Conservation (phyloP, 179 eudicot species). For the Gypsophila paniculata region DNA sequence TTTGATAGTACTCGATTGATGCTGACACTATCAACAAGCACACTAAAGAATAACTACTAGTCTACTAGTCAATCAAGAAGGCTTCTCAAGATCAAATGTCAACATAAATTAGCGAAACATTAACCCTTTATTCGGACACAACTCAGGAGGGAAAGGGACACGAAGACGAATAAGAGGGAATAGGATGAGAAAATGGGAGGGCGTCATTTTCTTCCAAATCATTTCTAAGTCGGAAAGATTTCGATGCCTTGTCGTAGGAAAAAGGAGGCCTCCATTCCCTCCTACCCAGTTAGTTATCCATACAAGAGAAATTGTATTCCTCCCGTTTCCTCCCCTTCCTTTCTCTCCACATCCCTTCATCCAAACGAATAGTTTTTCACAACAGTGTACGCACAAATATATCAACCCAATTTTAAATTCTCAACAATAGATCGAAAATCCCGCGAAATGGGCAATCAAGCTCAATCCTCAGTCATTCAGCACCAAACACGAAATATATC, state of each 20-base stretch:
- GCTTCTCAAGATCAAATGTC: neutral
- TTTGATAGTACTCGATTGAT: slow-evolving; percentile 4
- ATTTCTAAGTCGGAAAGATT: too few species aligned
- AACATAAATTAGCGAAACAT: neutral
- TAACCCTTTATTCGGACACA: neutral
- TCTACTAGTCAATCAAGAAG: neutral
- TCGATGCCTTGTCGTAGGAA: too few species aligned
- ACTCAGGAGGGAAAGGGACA: neutral
- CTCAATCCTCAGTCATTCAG: neutral
- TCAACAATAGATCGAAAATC: too few species aligned
- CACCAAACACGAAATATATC: neutral
- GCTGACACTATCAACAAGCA: neutral
- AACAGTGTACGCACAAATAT: neutral
- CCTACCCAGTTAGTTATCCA: too few species aligned
- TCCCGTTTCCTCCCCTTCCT: neutral
- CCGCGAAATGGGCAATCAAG: neutral
- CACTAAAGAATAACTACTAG: neutral
- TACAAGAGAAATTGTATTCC: neutral
- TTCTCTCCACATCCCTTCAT: neutral
- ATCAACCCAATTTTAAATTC: neutral
- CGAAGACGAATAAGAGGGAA: too few species aligned
- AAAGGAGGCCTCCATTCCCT: too few species aligned
- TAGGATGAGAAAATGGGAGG: too few species aligned
- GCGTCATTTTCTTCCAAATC: too few species aligned
- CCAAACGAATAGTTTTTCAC: neutral